phyloP scores from a whole-genome alignment of 139 green algal genomes.

The Volvox reticuliferus region DNA sequence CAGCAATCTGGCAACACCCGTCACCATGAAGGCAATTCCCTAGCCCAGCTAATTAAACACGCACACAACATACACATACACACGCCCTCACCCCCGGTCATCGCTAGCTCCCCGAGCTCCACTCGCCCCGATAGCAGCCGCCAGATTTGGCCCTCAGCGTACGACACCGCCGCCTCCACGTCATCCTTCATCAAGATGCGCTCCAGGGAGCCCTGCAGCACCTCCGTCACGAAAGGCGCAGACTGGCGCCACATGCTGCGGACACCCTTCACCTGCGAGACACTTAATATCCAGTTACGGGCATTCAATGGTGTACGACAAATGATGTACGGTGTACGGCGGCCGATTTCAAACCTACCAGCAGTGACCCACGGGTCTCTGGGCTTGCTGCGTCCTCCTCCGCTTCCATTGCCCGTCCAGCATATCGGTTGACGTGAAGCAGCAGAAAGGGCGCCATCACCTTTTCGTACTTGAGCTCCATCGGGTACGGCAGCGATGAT shows the following conservation, averaged over 20 bases:
- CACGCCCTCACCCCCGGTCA: conserved; percentile 72
- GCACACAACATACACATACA: neutral
- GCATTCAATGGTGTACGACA: too few relatives aligned
- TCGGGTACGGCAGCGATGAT: conserved; percentile 38
- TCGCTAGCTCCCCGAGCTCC: conserved; percentile 76
- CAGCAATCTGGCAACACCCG: too few relatives aligned
- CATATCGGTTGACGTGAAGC: conserved; percentile 86
- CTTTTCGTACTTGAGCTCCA: conserved; percentile 81
- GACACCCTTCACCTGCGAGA: conserved; percentile 78
- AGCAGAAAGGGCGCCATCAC: conserved; percentile 81
- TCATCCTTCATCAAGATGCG: conserved; percentile 78
- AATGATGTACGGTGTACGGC: too few relatives aligned
- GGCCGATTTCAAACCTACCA: neutral
- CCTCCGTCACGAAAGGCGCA: conserved; percentile 73
- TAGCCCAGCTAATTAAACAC: too few relatives aligned
- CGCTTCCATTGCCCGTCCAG: conserved; percentile 64
- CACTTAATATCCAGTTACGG: too few relatives aligned
- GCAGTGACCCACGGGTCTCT: conserved; percentile 1
- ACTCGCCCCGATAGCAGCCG: conserved; percentile 63
- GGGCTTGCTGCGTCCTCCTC: conserved; percentile 54
- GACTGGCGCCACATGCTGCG: conserved; percentile 79
- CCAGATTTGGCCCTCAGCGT: conserved; percentile 58
- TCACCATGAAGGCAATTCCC: too few relatives aligned
- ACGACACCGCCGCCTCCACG: conserved; percentile 63
- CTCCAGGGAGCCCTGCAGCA: conserved; percentile 72